These are phyloP conservation scores for Boeremia exigua DNA, from an alignment of 2,329 filamentous ascomycete genomes.

Conservation along the genomic window DNA sequence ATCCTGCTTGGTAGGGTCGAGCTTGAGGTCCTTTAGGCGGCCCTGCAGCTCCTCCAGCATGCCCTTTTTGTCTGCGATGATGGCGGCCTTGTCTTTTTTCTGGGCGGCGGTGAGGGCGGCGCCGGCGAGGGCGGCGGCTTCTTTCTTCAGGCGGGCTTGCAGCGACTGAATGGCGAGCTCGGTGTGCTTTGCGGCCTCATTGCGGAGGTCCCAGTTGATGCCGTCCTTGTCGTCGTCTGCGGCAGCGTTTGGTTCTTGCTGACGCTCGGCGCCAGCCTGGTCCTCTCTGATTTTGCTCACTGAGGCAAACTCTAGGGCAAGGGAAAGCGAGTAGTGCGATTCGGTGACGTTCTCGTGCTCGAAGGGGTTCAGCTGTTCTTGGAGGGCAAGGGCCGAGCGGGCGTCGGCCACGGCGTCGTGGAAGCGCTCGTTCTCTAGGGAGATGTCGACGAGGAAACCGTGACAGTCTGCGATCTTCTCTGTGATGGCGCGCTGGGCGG, in stretches of 20 bases:
- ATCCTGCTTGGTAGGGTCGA: constrained; percentile 57
- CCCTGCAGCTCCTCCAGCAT: constrained; percentile 73
- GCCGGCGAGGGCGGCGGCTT: constrained; percentile 68
- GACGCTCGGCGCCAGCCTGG: constrained; percentile 46
- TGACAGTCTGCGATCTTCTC: constrained; percentile 91
- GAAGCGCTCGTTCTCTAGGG: constrained; percentile 95
- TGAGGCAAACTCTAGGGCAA: constrained; percentile 92
- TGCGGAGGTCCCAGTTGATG: constrained; percentile 72
- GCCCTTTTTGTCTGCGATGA: constrained; percentile 75
- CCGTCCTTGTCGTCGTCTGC: constrained; percentile 54
- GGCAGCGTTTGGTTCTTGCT: constrained; percentile 41
- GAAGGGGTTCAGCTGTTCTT: constrained; percentile 76
- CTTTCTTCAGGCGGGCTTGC: constrained; percentile 71
- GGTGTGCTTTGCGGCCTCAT: constrained; percentile 74
- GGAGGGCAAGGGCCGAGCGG: constrained; percentile 76
- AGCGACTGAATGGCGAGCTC: constrained; percentile 77
- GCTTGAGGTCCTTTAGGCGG: constrained; percentile 72
- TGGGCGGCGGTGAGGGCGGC: constrained; percentile 59
- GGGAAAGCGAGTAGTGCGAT: constrained; percentile 93
- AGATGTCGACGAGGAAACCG: constrained; percentile 93
- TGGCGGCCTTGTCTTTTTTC: constrained; percentile 66
- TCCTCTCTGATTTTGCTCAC: constrained; percentile 68
- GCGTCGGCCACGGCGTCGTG: constrained; percentile 85
- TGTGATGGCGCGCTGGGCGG: constrained; percentile 56
- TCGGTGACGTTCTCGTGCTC: constrained; percentile 89